Evolutionary conservation across 768 basidiomycete species (phyloP).

Genomic region (Panaeolus papilionaceus): DNA sequence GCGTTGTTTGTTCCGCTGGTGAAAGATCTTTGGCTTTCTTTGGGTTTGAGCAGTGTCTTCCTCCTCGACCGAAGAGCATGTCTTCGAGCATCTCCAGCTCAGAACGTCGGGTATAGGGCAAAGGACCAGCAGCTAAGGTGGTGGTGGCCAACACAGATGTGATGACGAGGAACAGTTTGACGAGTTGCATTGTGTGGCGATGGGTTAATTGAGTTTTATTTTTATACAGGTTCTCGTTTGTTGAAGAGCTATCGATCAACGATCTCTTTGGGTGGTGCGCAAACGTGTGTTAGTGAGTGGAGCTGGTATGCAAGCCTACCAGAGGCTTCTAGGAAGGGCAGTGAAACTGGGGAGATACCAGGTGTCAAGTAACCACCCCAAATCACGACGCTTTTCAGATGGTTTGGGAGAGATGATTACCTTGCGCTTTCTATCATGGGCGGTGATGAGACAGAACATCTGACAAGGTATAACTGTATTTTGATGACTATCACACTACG

Average conservation of each 20-base stretch:
- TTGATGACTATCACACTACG: background rate
- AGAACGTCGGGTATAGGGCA: background rate
- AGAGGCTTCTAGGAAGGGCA: background rate
- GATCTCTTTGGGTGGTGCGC: conserved; percentile 4
- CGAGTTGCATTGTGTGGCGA: background rate
- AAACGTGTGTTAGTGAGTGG: background rate
- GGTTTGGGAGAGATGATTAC: background rate
- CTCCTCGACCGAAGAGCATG: background rate
- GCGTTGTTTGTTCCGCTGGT: background rate
- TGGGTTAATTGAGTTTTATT: background rate
- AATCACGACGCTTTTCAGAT: background rate
- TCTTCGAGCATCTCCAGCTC: background rate
- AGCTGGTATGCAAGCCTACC: background rate
- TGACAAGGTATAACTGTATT: background rate
- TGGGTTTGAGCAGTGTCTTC: background rate
- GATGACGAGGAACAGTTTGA: background rate
- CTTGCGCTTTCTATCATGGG: conserved; percentile 1
- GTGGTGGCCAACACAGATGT: background rate
- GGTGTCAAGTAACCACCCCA: background rate
- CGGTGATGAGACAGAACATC: background rate
- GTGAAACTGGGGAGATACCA: background rate
- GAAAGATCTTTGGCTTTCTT: background rate
- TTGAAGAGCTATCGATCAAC: background rate
- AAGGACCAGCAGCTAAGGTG: background rate
- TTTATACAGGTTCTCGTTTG: background rate